phyloP scores from a whole-genome alignment of 129 eudicot genomes.

The Artemisia annua region DNA sequence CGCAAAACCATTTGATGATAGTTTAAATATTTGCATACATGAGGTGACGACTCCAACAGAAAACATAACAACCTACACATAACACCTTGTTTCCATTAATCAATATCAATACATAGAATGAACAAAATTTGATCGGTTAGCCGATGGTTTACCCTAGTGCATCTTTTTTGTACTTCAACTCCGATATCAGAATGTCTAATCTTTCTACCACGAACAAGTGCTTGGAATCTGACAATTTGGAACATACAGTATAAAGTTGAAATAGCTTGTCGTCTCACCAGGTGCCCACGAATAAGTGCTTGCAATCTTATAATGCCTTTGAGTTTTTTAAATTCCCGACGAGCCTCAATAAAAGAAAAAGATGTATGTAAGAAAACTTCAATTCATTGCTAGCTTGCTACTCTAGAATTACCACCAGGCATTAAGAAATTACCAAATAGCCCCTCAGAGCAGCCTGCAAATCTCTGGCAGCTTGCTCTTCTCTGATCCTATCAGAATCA shows the following conservation, averaged over 20 bases:
- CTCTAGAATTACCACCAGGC: neutral
- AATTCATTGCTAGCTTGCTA: no score
- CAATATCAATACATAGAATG: neutral
- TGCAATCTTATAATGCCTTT: conserved; percentile 53
- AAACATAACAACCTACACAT: conserved; percentile 12
- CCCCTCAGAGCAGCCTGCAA: conserved; percentile 61
- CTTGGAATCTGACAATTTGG: conserved; percentile 54
- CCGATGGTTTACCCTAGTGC: conserved; percentile 15
- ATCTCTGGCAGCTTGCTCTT: conserved; percentile 51
- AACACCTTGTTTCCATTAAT: conserved; percentile 22
- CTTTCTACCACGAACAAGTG: conserved; percentile 55
- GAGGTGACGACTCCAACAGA: conserved; percentile 18
- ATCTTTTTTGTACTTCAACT: conserved; percentile 29
- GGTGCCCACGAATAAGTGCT: conserved; percentile 62
- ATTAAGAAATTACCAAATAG: conserved; percentile 38
- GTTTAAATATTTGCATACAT: conserved; percentile 24
- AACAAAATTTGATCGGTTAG: conserved; percentile 15
- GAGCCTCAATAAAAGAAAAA: conserved; percentile 43
- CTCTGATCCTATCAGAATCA: conserved; percentile 35
- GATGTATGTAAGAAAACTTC: neutral
- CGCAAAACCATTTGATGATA: conserved; percentile 39
- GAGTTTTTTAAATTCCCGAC: conserved; percentile 45
- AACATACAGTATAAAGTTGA: conserved; percentile 50
- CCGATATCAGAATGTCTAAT: conserved; percentile 38
- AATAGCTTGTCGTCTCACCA: conserved; percentile 70